Evolutionary conservation across 2,329 filamentous ascomycete species (phyloP).

Genomic region (Ustulina deusta): DNA sequence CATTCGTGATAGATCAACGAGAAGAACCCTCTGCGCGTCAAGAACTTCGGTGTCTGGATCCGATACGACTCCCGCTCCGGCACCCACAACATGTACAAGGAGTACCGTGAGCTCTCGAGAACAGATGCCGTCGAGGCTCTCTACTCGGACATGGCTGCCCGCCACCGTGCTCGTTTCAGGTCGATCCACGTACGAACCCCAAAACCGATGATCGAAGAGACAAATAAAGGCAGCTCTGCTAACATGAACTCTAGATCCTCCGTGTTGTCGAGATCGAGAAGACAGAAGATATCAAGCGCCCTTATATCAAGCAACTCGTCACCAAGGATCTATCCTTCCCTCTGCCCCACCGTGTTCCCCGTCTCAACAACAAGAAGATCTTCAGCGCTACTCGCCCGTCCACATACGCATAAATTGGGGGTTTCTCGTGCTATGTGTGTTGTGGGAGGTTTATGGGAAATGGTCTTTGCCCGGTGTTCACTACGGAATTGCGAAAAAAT

Average conservation of each 20-base stretch:
- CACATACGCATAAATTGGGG: constrained; percentile 89
- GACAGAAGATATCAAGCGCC: constrained; percentile 92
- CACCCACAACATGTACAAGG: constrained; percentile 99
- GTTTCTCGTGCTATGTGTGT: constrained; percentile 60
- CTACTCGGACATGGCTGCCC: constrained; percentile 99
- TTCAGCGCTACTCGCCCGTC: constrained; percentile 93
- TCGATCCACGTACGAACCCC: constrained; percentile 87
- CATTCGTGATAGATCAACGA: constrained; percentile 80
- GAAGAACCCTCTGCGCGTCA: constrained; percentile 99
- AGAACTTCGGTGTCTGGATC: constrained; percentile 99
- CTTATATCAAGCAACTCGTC: constrained; percentile 99
- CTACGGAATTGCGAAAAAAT: constrained; percentile 70
- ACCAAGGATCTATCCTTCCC: constrained; percentile 97
- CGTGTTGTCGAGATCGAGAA: constrained; percentile 98
- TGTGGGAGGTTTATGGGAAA: constrained; percentile 59
- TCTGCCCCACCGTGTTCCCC: constrained; percentile 94
- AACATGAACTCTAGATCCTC: constrained; percentile 76
- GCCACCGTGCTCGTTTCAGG: constrained; percentile 97
- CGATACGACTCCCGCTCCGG: constrained; percentile 99
- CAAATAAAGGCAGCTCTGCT: constrained; percentile 36
- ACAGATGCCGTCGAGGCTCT: constrained; percentile 94
- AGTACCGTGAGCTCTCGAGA: constrained; percentile 99
- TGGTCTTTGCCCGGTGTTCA: constrained; percentile 69
- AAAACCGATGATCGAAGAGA: neutral
- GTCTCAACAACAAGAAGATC: constrained; percentile 86